These are phyloP conservation scores for Galerina sulciceps DNA, from an alignment of 768 basidiomycete genomes.

Conservation along the genomic window DNA sequence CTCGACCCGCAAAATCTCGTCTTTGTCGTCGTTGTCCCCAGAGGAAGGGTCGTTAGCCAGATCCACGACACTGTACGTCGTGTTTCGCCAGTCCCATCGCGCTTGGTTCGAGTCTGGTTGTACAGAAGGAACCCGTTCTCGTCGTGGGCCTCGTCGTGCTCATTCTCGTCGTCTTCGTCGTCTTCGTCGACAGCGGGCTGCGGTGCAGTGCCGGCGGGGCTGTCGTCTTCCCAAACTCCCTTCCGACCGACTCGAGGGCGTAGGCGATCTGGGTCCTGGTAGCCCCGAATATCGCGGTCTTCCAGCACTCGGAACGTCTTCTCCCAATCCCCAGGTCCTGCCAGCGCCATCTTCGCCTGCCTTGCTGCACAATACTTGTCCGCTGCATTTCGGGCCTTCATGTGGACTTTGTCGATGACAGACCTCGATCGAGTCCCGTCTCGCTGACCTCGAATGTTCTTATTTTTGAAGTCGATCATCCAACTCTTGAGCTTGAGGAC, in stretches of 20 bases:
- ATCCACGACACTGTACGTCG: constrained; percentile 7
- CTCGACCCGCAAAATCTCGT: neutral
- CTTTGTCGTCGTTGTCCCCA: neutral
- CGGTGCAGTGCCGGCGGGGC: neutral
- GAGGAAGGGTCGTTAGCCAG: neutral
- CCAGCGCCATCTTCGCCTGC: constrained; percentile 9
- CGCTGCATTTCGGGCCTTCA: neutral
- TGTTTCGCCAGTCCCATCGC: neutral
- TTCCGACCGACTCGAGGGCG: neutral
- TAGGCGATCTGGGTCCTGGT: constrained; percentile 5
- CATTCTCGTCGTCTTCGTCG: neutral
- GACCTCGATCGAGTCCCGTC: neutral
- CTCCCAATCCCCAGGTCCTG: constrained; percentile 16
- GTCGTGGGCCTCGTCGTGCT: neutral
- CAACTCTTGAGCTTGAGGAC: constrained; percentile 10
- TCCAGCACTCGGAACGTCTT: neutral
- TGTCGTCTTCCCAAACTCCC: constrained; percentile 1
- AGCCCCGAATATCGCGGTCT: constrained; percentile 15
- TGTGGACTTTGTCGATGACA: constrained; percentile 13
- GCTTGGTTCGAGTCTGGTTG: neutral
- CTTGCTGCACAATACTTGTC: constrained; percentile 9
- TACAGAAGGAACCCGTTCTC: neutral
- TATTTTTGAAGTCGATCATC: constrained; percentile 7
- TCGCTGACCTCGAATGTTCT: constrained; percentile 5
- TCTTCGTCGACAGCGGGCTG: neutral